Evolutionary conservation across 305 asterid species (phyloP).

Genomic region (Fraxinus dipetala): DNA sequence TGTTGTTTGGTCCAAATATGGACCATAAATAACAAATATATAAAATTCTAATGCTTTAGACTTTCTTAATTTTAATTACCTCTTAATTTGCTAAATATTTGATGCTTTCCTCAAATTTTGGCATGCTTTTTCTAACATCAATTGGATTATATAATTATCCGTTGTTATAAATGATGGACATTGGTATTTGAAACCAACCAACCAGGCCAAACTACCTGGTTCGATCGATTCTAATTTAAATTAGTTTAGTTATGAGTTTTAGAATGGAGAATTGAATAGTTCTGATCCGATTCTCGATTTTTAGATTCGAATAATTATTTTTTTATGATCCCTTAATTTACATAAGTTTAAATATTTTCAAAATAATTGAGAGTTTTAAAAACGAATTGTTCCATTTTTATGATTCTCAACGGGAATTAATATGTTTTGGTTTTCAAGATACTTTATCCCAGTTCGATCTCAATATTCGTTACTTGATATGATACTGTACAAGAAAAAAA

Average conservation of each 20-base stretch:
- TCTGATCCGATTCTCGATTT: not conserved
- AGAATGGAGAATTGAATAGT: no score
- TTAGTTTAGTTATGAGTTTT: not conserved
- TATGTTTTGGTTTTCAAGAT: not conserved
- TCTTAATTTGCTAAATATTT: not conserved
- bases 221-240: no score
- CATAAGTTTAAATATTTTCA: no score
- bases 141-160: not conserved
- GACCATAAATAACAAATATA: not conserved
- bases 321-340: no score
- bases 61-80: not conserved
- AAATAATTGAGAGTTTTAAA: no score
- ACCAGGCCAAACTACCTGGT: no score
- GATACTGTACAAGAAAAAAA: not conserved
- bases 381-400: not conserved
- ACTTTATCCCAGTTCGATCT: not conserved
- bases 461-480: not conserved
- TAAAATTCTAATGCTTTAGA: not conserved
- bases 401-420: not conserved
- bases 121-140: not conserved
- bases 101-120: not conserved
- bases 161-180: not conserved
- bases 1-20: slow-evolving; percentile 9
- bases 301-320: no score
- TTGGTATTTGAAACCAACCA: not conserved